Percentiles rank a stretch among this genome's conserved stretches.
Conservation (phyloP, 2,329 filamentous ascomycete genomes). For the Trichoderma aggressivum region DNA sequence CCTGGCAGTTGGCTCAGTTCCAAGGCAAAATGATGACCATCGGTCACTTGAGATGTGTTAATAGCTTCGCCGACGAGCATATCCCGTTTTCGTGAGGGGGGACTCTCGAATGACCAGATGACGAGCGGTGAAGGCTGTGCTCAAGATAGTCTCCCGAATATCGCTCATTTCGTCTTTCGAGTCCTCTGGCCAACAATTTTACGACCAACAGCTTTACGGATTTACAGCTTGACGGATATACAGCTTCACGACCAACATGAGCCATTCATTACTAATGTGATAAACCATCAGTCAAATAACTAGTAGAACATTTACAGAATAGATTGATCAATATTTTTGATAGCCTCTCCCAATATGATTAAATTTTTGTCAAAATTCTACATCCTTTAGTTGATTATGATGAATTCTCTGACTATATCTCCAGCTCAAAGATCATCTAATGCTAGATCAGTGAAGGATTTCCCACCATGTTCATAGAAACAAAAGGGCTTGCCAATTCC, state of each 20-base stretch:
- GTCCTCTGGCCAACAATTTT: background rate
- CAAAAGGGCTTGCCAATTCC: background rate
- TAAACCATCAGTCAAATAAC: background rate
- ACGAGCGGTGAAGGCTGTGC: background rate
- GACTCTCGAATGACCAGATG: background rate
- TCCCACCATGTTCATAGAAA: background rate
- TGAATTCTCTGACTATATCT: background rate
- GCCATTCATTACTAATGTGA: background rate
- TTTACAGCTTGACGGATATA: background rate
- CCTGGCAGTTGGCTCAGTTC: background rate
- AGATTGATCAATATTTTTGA: background rate
- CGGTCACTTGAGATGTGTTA: background rate
- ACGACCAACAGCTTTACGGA: background rate
- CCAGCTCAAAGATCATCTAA: background rate
- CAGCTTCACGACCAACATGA: background rate
- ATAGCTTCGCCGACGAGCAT: background rate
- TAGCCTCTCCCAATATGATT: background rate
- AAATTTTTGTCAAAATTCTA: too few relatives aligned
- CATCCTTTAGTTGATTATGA: background rate
- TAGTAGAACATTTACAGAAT: background rate
- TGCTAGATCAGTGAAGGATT: background rate
- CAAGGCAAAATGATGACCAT: background rate
- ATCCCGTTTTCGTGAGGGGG: background rate
- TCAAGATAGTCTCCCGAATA: background rate
- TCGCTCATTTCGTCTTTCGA: background rate